phyloP scores from a whole-genome alignment of 2,329 filamentous ascomycete genomes.

The Beauveria bassiana region DNA sequence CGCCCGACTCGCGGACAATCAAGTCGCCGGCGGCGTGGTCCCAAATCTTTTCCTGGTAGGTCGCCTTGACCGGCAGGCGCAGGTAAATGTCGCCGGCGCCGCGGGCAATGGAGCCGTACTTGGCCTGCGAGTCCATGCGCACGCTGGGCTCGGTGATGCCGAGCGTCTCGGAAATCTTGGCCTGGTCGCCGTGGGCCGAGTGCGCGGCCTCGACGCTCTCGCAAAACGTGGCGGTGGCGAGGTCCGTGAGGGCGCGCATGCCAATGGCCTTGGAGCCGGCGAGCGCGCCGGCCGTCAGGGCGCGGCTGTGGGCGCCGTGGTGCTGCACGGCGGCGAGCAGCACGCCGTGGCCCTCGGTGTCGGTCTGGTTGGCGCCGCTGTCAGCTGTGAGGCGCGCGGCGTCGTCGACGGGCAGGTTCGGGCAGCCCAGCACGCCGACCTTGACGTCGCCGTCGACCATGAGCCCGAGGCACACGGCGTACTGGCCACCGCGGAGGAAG shows the following conservation, averaged over 20 bases:
- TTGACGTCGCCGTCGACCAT: conserved; percentile 91
- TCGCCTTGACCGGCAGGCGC: conserved; percentile 72
- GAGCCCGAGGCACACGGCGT: conserved; percentile 87
- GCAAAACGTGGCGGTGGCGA: conserved; percentile 82
- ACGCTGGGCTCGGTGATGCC: conserved; percentile 87
- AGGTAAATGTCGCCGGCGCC: conserved; percentile 94
- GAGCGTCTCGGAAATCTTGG: conserved; percentile 67
- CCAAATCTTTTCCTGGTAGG: conserved; percentile 99
- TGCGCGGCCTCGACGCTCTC: conserved; percentile 93
- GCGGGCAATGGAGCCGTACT: conserved; percentile 91
- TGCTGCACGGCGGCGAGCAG: conserved; percentile 79
- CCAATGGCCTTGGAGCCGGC: conserved; percentile 54
- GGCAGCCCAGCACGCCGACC: conserved; percentile 89
- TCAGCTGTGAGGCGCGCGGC: conserved; percentile 49
- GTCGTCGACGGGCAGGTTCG: conserved; percentile 88
- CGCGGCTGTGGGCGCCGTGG: conserved; percentile 71
- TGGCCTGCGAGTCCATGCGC: conserved; percentile 95
- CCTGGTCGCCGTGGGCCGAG: conserved; percentile 82
- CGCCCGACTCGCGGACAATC: conserved; percentile 89
- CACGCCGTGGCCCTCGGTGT: conserved; percentile 67
- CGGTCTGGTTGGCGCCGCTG: conserved; percentile 66
- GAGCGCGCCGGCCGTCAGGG: conserved; percentile 50
- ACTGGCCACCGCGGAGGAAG: conserved; percentile 92
- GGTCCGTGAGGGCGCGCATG: conserved; percentile 70
- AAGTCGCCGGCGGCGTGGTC: conserved; percentile 94